Evolutionary conservation across 441 rosid genomes (phyloP), one percentile per base, ranked within the genome.

Genomic region (Euphorbia schlechtendalii): DNA sequence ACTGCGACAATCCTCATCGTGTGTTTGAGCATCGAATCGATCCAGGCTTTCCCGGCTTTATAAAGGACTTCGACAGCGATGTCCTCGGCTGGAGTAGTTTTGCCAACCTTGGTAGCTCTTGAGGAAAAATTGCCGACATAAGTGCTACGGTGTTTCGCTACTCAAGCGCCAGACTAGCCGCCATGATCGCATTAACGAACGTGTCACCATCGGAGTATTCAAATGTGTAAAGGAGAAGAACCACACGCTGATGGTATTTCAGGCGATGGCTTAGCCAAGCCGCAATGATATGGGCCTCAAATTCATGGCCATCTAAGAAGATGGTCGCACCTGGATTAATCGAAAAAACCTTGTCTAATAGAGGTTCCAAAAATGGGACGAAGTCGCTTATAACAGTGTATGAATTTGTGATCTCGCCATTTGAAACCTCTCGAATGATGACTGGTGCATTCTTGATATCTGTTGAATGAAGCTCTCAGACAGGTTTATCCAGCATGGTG

Each of bases 211-310:
- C 53, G 18, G 53, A 48, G 18, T 48, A 48, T 11, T 48, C 17
- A 11, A 48, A 48, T n/a, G 53, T 48, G 53, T 48, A 48, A n/a
- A n/a, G n/a, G n/a, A 48, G 17, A n/a, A 48, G 53, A 48, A 48
- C 18, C 53, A 48, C 53, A 12, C 18, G 15, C 8, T 48, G 0
- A n/a, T 48, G 18, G 18, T 48, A 48, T n/a, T n/a, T 48, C 53
- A 3, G 12, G 18, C 12, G 53, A 11, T 48, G 53, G 18, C 53
- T 48, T n/a, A 48, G 18, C 53, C 53, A 48, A 12, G 53, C 53
- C 17, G 12, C 53, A n/a, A 48, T 48, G 12, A 48, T 48, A n/a
- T 48, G 53, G 4, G 53, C 53, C 17, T 48, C 53, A 48, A 48
- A 48, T 4, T 48, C 53, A n/a, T 18, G 53, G 17, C 53, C 15